Percentiles rank a stretch among this genome's conserved stretches.
Conservation (phyloP, 148 eudicot species). For the Fagopyrum esculentum region DNA sequence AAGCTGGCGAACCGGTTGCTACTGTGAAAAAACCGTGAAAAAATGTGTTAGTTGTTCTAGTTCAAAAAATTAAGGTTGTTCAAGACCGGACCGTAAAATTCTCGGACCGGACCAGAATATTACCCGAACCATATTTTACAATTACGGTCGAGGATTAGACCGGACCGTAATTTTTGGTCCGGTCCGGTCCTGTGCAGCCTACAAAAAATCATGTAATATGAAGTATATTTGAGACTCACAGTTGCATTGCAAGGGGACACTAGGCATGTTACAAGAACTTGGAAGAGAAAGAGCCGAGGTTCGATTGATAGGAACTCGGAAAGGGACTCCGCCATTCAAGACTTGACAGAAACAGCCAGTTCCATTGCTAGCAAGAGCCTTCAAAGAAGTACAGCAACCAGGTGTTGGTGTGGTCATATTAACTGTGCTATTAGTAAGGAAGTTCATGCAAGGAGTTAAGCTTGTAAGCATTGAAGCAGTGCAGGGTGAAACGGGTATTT, state of each 20-base stretch:
- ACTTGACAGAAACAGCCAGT: conserved; percentile 67
- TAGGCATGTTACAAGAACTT: conserved; percentile 65
- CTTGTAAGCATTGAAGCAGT: conserved; percentile 50
- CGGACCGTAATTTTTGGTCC: too few relatives aligned
- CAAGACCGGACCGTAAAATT: too few relatives aligned
- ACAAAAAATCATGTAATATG: too few relatives aligned
- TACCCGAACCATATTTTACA: too few relatives aligned
- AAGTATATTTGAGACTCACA: not conserved
- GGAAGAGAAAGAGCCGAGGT: conserved; percentile 73
- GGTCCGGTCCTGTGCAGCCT: too few relatives aligned
- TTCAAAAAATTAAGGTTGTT: too few relatives aligned
- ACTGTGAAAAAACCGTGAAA: too few relatives aligned
- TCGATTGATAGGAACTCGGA: conserved; percentile 62
- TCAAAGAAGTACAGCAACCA: conserved; percentile 62
- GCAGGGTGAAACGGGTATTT: conserved; percentile 36
- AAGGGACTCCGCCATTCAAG: conserved; percentile 53
- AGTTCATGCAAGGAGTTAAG: conserved; percentile 23
- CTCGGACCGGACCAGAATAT: too few relatives aligned
- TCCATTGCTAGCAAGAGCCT: conserved; percentile 45
- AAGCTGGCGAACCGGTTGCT: conserved; percentile 5
- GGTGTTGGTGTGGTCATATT: conserved; percentile 46
- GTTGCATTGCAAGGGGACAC: conserved; percentile 50
- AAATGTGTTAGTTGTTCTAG: too few relatives aligned
- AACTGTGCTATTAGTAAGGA: conserved; percentile 25
- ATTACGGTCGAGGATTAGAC: too few relatives aligned